A percentile compares a stretch with the other conserved stretches of the same genome.
phyloP scores from a whole-genome alignment of 176 grass and related monocot species.

The Phyllostachys edulis region DNA sequence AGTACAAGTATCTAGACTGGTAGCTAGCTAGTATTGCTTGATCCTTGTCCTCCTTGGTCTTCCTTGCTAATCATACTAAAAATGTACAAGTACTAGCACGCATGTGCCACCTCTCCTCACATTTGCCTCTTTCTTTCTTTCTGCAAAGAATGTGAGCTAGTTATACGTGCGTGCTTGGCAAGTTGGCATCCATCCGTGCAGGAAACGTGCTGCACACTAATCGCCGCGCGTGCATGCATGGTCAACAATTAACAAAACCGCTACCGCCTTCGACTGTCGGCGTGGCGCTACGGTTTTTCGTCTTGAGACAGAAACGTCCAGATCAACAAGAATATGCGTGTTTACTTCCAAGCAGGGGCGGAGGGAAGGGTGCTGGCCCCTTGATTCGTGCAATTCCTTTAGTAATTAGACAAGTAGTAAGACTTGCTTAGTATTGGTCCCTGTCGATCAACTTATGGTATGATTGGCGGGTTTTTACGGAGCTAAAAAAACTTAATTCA shows the following conservation, averaged over 20 bases:
- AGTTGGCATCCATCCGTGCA: background rate
- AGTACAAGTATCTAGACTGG: too few relatives aligned
- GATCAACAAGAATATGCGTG: background rate
- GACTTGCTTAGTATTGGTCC: too few relatives aligned
- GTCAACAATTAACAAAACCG: background rate
- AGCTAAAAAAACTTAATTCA: too few relatives aligned
- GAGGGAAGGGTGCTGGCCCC: too few relatives aligned
- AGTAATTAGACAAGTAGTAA: too few relatives aligned
- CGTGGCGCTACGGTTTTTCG: background rate
- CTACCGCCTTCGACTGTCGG: background rate
- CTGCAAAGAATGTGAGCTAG: background rate
- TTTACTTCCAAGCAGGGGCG: background rate
- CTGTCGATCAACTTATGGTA: too few relatives aligned
- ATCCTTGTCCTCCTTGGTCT: background rate
- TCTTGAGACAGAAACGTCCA: background rate
- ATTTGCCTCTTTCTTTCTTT: background rate
- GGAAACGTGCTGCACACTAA: background rate
- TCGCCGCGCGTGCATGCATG: background rate
- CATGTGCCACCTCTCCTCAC: background rate
- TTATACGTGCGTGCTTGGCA: background rate
- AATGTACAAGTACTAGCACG: background rate
- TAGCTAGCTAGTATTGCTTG: background rate
- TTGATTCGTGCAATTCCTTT: too few relatives aligned
- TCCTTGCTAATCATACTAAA: background rate
- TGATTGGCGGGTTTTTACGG: too few relatives aligned